Evolutionary conservation across 352 stramenopile genomes (phyloP), one percentile per base, ranked within the genome.

Genomic region (Pythium sp.): DNA sequence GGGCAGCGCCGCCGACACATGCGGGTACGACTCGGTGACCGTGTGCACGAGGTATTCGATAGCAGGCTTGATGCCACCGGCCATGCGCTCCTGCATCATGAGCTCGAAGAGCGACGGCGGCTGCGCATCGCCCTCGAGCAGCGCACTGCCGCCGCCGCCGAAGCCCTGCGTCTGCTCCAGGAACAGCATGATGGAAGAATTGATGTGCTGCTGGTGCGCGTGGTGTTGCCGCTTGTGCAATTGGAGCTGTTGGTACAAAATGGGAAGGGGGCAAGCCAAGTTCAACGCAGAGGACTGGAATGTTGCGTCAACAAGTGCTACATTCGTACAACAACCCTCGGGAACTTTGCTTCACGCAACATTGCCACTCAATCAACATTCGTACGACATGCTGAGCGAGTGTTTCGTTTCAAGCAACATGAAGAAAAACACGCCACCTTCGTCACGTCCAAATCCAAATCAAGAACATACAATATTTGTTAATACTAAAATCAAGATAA

Each of bases 41-140:
- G 79, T 78, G 64, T 89, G 81, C 64, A 87, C 72, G 41, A 94
- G 59, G 65, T 96, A 96, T 70, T 92, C 81, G 24, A 86, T 72
- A 28, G 88, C 88, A 4, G 88, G 82, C 59, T 92, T 91, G 65
- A 96, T 84, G 57, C 85, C 80, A 38, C 67, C 47, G n/a, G 75
- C 77, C 85, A 96, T 92, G 60, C 84, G 83, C 70, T 94, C 82
- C 74, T 96, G 88, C 88, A 96, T 96, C 49, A 94, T 74, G 65
- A 96, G 72, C 72, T 96, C 88, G 58, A 93, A 96, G 24, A 94
- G 82, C 69, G 88, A 96, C 41, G 88, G 88, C 9, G 74, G 18
- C 15, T 67, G 51, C 14, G 58, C 54, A 32, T 70, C 58, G 32
- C 36, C 47, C 15, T 62, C 58, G 5, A 65, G 51, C 49, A 58